A percentile compares a stretch with the other conserved stretches of the same genome.
These are phyloP conservation scores for Arthrobotrys conoides DNA, from an alignment of 2,329 filamentous ascomycete genomes.

Conservation along the genomic window DNA sequence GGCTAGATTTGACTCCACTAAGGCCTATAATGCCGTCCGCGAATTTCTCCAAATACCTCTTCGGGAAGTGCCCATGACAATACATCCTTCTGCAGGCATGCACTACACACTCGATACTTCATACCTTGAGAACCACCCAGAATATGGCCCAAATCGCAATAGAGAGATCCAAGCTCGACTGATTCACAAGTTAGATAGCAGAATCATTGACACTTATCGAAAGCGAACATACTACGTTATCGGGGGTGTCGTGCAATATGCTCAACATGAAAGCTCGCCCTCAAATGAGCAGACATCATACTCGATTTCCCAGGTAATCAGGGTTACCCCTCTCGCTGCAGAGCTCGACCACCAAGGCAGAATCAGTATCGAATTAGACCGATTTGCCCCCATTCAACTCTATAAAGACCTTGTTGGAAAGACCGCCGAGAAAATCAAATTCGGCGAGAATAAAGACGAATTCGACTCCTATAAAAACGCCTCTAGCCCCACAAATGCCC, in stretches of 20 bases:
- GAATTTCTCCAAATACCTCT: constrained; percentile 63
- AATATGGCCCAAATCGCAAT: constrained; percentile 50
- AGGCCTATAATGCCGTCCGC: constrained; percentile 60
- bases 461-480: constrained; percentile 16
- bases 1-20: constrained; percentile 28
- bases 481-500: not conserved
- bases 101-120: constrained; percentile 63
- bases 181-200: constrained; percentile 44
- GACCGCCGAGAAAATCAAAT: not conserved
- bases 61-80: constrained; percentile 51
- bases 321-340: constrained; percentile 25
- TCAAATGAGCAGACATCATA: not conserved
- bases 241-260: constrained; percentile 43
- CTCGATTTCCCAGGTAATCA: constrained; percentile 41
- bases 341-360: constrained; percentile 41
- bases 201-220: constrained; percentile 9
- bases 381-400: constrained; percentile 28
- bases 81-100: constrained; percentile 63
- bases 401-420: constrained; percentile 16
- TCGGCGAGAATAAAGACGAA: not conserved
- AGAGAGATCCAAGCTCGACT: constrained; percentile 38
- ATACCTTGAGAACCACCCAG: constrained; percentile 61
- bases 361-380: constrained; percentile 47
- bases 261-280: constrained; percentile 30
- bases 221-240: constrained; percentile 41